A percentile compares a stretch with the other conserved stretches of the same genome.
phyloP scores from a whole-genome alignment of 2,329 filamentous ascomycete genomes.

The Fusarium piperis region DNA sequence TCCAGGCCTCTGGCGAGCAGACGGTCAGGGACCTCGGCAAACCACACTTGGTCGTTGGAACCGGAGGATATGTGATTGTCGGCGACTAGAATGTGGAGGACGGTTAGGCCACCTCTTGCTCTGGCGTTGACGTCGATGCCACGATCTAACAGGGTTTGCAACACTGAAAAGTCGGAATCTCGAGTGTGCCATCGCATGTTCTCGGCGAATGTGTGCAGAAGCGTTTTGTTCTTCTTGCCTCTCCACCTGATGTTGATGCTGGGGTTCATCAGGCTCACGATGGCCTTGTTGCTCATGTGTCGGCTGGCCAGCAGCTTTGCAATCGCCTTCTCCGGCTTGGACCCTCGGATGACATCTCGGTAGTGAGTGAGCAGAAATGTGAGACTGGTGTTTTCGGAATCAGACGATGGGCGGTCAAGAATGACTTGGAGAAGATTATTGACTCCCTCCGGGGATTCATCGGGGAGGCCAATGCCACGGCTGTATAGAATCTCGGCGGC shows the following conservation, averaged over 20 bases:
- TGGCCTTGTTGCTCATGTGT: not conserved
- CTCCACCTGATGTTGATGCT: not conserved
- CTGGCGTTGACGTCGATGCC: not conserved
- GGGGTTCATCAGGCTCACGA: not conserved
- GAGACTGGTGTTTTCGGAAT: not conserved
- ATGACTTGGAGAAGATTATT: not conserved
- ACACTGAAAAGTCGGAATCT: not conserved
- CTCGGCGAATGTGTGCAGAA: not conserved
- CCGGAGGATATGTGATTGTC: not conserved
- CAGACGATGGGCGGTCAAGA: too few species aligned
- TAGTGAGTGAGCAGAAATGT: not conserved
- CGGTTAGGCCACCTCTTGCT: not conserved
- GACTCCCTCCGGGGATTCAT: not conserved
- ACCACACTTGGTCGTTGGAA: not conserved
- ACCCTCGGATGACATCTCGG: not conserved
- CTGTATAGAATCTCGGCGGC: not conserved
- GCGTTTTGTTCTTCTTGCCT: not conserved
- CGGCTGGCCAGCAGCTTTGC: not conserved
- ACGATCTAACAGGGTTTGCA: not conserved
- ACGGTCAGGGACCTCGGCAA: not conserved
- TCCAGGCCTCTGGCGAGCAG: not conserved
- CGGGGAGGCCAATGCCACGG: not conserved
- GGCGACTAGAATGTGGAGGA: not conserved
- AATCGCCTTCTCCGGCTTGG: not conserved
- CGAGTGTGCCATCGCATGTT: not conserved